Base-by-base conservation (phyloP, 2,329 filamentous ascomycete species). In the Cladosporium sp. region DNA sequence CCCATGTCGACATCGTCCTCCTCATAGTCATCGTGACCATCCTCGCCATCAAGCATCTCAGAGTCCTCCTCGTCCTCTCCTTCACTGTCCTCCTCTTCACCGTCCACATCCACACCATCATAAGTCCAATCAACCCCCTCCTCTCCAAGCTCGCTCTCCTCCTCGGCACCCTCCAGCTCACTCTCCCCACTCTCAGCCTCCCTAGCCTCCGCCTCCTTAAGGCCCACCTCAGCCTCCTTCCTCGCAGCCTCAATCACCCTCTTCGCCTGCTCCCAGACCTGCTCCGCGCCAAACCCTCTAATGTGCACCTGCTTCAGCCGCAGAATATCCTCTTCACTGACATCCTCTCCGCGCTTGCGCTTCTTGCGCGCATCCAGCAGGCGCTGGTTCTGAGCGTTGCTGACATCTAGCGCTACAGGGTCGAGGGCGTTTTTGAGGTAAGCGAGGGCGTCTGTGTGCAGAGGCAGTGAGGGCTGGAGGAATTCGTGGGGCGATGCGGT, bases 191-290 rank as follows among this genome's bases (percentile, higher is more conserved):
- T 54, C 63, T 77, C 71, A 14, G 65, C 63, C 21, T 69, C 65
- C 67, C 61, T 75, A 64, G 28, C 68, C 48, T 70, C 67, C 7
- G 75, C 72, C 60, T 76, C 78, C 58, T 77, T 79, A 51, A 83
- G 76, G 36, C 76, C 82, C 70, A 74, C 78, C 71, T 86, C 82
- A 3, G 86, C 81, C 72, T 89, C 84, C 21, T 80, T 77, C 51
- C 81, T 80, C 7, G 88, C 79, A 56, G 88, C 86, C 68, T 90
- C 85, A 65, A 98, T 88, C 23, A 98, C 92, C 72, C 91, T 88
- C 74, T 89, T 89, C 10, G 92, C 91, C 80, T 99, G 95, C 78
- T 97, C 92, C 91, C 94, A 99, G 51, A 99, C 89, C 78, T 98
- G 94, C 23, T 89, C 87, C 13, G 91, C 89, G 72, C 91, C 91